phyloP scores from a whole-genome alignment of 805 yeast species.

The Nakazawaea holstii region DNA sequence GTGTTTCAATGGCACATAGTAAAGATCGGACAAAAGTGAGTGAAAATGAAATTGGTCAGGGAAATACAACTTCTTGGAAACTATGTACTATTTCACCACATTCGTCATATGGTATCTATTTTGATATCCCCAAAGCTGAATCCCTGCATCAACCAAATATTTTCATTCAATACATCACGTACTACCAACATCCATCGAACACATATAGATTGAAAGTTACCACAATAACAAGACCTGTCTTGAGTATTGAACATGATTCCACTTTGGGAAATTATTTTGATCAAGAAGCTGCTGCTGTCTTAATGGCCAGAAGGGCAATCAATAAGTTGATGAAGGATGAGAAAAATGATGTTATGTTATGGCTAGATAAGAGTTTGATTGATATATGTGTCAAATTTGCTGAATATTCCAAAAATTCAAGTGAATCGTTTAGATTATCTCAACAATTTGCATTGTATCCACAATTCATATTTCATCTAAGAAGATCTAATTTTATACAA shows the following conservation, averaged over 20 bases:
- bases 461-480: slow-evolving; percentile 60
- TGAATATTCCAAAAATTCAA: slow-evolving; percentile 40
- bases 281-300: slow-evolving; percentile 64
- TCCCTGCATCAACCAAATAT: slow-evolving; percentile 25
- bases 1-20: slow-evolving; percentile 33
- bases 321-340: slow-evolving; percentile 32
- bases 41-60: slow-evolving; percentile 37
- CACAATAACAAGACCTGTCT: slow-evolving; percentile 42
- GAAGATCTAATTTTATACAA: slow-evolving; percentile 61
- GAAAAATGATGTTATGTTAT: slow-evolving; percentile 35
- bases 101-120: slow-evolving; percentile 53
- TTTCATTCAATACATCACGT: slow-evolving; percentile 49
- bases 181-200: slow-evolving; percentile 59
- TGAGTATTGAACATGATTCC: slow-evolving; percentile 33
- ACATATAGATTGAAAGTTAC: slow-evolving; percentile 56
- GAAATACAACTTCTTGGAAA: slow-evolving; percentile 56
- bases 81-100: slow-evolving; percentile 49
- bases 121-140: slow-evolving; percentile 36
- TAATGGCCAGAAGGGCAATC: slow-evolving; percentile 51
- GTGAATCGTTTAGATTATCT: slow-evolving; percentile 45
- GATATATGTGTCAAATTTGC: slow-evolving; percentile 43
- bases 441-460: slow-evolving; percentile 51
- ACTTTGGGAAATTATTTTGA: slow-evolving; percentile 48
- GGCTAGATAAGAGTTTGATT: slow-evolving; percentile 42
- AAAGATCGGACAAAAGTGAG: slow-evolving; percentile 28